These are phyloP conservation scores for Macrolepiota dolichaula DNA, from an alignment of 768 basidiomycete species.

Conservation along the genomic window DNA sequence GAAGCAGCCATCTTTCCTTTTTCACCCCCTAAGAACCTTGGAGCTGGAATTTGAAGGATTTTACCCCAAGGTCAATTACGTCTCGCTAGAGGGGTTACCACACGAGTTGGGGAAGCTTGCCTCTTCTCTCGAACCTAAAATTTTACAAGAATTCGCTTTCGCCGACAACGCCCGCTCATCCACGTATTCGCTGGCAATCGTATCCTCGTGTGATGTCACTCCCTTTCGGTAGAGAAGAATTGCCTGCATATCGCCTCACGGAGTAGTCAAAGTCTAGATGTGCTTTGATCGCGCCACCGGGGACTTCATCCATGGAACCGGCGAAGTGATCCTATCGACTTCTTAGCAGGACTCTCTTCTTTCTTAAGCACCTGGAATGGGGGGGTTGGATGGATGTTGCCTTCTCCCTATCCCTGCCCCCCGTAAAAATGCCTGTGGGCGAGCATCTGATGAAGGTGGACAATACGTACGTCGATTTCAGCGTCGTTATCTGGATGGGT, in stretches of 20 bases:
- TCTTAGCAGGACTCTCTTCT: slow-evolving; percentile 17
- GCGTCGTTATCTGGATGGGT: not conserved
- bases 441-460: slow-evolving; percentile 22
- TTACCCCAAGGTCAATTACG: slow-evolving; percentile 2
- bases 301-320: not conserved
- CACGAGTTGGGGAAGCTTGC: not conserved
- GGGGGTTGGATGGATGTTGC: slow-evolving; percentile 15
- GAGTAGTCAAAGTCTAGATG: slow-evolving; percentile 3
- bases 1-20: not conserved
- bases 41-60: not conserved
- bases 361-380: slow-evolving; percentile 22
- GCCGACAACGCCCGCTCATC: not conserved
- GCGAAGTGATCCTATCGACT: slow-evolving; percentile 14
- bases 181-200: not conserved
- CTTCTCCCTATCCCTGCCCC: slow-evolving; percentile 14
- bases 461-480: slow-evolving; percentile 30
- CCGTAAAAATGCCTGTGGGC: slow-evolving; percentile 17
- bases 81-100: not conserved
- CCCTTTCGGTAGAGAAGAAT: slow-evolving; percentile 11
- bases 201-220: not conserved
- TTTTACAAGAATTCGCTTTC: not conserved
- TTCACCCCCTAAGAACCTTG: not conserved
- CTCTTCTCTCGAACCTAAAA: not conserved
- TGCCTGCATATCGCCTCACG: slow-evolving; percentile 7
- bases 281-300: slow-evolving; percentile 6